Base-by-base conservation (phyloP, 441 rosid species). In the California macrophylla region DNA sequence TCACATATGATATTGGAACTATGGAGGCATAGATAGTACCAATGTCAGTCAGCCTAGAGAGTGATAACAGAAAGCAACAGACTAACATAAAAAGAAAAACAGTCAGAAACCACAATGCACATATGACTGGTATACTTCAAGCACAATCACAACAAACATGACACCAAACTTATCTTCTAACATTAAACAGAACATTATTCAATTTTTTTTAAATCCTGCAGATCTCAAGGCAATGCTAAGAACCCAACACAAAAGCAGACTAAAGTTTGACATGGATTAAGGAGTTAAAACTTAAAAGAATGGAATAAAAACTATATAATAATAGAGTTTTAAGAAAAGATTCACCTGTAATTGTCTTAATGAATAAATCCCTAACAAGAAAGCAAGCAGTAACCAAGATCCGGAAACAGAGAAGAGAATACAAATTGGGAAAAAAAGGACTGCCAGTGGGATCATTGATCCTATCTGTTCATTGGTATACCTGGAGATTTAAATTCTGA, bases 401-500 rank as follows among this genome's bases (percentile, higher is more conserved):
- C 18, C 8, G 58, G 2, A 18, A 50, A 18, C 23, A 50, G 5
- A 50, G 58, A 18, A 16, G 58, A 50, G 58, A 50, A 50, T 50
- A 50, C 7, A 13, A 18, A 50, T 16, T 50, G 21, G 15, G 12
- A n/a, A 47, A 21, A 18, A 50, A 21, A 20, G 21, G n/a, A 58
- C 13, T 23, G 64, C 60, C 2, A 21, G 7, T 9, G 32, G 50
- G 50, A 30, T 18, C 26, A 63, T 28, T 34, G n/a, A 26, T 63
- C 30, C 36, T 32, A 4, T 21, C 45, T 58, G 36, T 20, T 38
- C 30, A 69, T 24, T 34, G 50, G 71, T 42, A 77, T 84, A 94
- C 98, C 98, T 87, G 93, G 79, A 94, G 87, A 80, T 87, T 84
- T 73, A 94, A 81, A 69, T 76, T 76, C 56, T 83, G 92, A 64